Base-by-base conservation (phyloP, 75 land plant genomes). In the Gnetum montanum region DNA sequence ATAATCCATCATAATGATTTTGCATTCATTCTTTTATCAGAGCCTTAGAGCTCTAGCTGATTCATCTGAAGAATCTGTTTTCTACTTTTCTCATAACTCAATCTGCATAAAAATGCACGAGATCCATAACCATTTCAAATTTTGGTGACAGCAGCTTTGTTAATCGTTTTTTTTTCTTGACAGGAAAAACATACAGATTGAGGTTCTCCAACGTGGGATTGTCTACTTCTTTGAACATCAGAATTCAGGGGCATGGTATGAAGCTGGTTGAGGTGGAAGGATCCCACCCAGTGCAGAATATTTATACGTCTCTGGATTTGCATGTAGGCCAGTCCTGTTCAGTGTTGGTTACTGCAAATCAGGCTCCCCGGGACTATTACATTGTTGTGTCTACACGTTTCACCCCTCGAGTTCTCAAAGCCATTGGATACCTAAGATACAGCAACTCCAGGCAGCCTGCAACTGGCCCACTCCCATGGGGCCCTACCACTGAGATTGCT, bases 321-420 rank as follows among this genome's bases (percentile, higher is more conserved):
- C 93, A 88, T 57, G 71, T 85, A 6, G 93, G 93, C 18, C 93
- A 88, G 57, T 84, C 78, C 45, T 77, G 65, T 57, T 82, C 89
- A 4, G 89, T 85, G 30, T 71, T 84, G n/a, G 64, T 88, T 7
- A 88, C 90, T 6, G 61, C 67, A 19, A 63, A 85, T 26, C 84
- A 70, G 59, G 52, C 66, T 6, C 37, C 78, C 6, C 46, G 59
- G 11, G 85, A 85, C 43, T 85, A 77, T 58, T 74, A 72, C 65
- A 67, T 88, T 4, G 86, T 58, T 0, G 93, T 76, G 43, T 81
- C 86, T 19, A 60, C 81, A 19, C 73, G 85, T 15, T 82, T 85
- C 52, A 69, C 78, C 3, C 8, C 7, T 27, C 64, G 46, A 27
- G 68, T 74, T 48, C 78, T 79, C 11, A 63, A 45, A 46, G 59